These are phyloP conservation scores for Thelephora terrestris DNA, from an alignment of 1,284 basidiomycete species.

Conservation along the genomic window DNA sequence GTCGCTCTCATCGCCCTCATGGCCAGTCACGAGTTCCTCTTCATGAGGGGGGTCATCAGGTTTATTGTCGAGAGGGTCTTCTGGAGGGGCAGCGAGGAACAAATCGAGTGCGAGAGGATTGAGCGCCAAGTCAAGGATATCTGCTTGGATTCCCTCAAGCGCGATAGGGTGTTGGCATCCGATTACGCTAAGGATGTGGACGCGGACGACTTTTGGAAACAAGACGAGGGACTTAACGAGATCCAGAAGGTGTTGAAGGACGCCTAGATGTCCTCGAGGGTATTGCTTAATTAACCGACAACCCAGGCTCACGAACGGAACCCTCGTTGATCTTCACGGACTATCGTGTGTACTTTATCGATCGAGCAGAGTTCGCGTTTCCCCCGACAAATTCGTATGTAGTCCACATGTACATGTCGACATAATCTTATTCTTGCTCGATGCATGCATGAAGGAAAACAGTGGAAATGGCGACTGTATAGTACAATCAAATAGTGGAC, in stretches of 20 bases:
- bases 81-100: constrained; percentile 66
- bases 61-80: constrained; percentile 64
- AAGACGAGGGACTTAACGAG: constrained; percentile 60
- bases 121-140: constrained; percentile 56
- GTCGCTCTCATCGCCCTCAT: constrained; percentile 68
- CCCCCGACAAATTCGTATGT: neutral
- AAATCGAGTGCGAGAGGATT: constrained; percentile 40
- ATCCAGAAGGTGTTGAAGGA: constrained; percentile 55
- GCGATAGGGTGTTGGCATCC: constrained; percentile 14
- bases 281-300: neutral
- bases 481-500: constrained; percentile 34
- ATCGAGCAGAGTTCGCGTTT: no score
- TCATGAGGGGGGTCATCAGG: constrained; percentile 53
- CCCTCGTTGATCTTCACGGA: neutral
- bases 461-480: neutral
- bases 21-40: constrained; percentile 73
- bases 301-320: no score
- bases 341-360: neutral
- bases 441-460: no score
- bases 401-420: no score
- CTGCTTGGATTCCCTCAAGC: constrained; percentile 38
- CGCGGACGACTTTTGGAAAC: constrained; percentile 43
- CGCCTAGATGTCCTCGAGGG: constrained; percentile 18
- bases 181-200: constrained; percentile 17
- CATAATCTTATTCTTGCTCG: no score